A percentile compares a stretch with the other conserved stretches of the same genome.
Evolutionary conservation across 2,329 filamentous ascomycete genomes (phyloP).

Genomic region (Periconia sp.): DNA sequence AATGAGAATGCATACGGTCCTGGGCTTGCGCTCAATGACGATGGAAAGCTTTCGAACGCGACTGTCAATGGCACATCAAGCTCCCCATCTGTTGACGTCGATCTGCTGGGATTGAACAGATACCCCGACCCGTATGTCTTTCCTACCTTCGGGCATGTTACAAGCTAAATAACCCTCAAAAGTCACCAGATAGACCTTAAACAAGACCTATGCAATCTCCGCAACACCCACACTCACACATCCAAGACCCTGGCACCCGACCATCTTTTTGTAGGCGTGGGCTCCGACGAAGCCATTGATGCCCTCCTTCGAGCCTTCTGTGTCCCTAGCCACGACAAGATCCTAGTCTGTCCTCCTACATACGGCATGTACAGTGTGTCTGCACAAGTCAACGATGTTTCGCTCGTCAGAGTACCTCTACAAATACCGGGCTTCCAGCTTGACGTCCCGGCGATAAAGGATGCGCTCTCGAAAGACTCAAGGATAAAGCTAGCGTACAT

Average conservation of each 20-base stretch:
- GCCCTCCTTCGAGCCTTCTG: constrained; percentile 94
- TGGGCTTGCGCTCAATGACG: constrained; percentile 63
- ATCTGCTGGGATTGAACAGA: constrained; percentile 84
- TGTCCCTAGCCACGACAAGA: constrained; percentile 82
- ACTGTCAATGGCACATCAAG: constrained; percentile 46
- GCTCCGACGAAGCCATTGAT: constrained; percentile 96
- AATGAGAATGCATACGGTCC: constrained; percentile 98
- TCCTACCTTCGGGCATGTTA: neutral
- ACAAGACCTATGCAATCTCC: constrained; percentile 81
- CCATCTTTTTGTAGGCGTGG: constrained; percentile 93
- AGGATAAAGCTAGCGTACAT: constrained; percentile 89
- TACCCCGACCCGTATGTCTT: constrained; percentile 81
- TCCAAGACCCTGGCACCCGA: constrained; percentile 73
- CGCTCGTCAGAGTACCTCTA: constrained; percentile 84
- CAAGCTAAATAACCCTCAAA: constrained; percentile 2
- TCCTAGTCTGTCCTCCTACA: constrained; percentile 93
- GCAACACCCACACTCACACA: constrained; percentile 85
- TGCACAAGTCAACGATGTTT: constrained; percentile 91
- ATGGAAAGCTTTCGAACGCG: constrained; percentile 56
- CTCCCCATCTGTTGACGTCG: constrained; percentile 63
- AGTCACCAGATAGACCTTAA: constrained; percentile 87
- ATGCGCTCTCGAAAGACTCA: constrained; percentile 66
- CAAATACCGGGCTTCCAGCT: constrained; percentile 76
- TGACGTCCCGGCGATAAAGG: constrained; percentile 70
- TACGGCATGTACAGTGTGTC: constrained; percentile 99